phyloP scores from a whole-genome alignment of 169 alveolate species.

The Plasmodium falciparum region DNA sequence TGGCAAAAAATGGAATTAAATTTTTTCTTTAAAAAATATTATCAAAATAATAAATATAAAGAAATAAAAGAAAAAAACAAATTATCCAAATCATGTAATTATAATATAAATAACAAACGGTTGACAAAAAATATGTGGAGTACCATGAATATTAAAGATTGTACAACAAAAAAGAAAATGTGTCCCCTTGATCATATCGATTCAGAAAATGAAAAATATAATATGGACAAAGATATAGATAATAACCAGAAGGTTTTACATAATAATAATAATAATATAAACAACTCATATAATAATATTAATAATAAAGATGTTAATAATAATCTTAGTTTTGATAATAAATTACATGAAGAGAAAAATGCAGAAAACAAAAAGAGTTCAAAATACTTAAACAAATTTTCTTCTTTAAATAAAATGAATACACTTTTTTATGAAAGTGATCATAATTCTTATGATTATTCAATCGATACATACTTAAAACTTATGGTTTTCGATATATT shows the following conservation, averaged over 20 bases:
- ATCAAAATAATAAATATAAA: background rate
- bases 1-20: conserved; percentile 61
- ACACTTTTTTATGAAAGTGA: background rate
- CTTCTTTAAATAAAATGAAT: background rate
- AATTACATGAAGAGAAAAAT: too few species aligned
- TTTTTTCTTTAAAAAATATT: conserved; percentile 5
- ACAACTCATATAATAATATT: too few species aligned
- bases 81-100: background rate
- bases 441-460: background rate
- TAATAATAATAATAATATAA: too few species aligned
- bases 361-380: background rate
- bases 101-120: background rate
- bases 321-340: too few species aligned
- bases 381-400: background rate
- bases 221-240: too few species aligned
- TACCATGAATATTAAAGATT: background rate
- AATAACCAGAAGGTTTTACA: too few species aligned
- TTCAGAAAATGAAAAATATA: too few species aligned
- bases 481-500: conserved; percentile 31
- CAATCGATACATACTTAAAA: conserved; percentile 26
- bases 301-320: too few species aligned
- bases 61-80: background rate
- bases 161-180: conserved; percentile 10
- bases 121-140: background rate
- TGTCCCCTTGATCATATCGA: too few species aligned